Evolutionary conservation across 495 filamentous ascomycete genomes (phyloP).

Genomic region (Neurospora sp.): DNA sequence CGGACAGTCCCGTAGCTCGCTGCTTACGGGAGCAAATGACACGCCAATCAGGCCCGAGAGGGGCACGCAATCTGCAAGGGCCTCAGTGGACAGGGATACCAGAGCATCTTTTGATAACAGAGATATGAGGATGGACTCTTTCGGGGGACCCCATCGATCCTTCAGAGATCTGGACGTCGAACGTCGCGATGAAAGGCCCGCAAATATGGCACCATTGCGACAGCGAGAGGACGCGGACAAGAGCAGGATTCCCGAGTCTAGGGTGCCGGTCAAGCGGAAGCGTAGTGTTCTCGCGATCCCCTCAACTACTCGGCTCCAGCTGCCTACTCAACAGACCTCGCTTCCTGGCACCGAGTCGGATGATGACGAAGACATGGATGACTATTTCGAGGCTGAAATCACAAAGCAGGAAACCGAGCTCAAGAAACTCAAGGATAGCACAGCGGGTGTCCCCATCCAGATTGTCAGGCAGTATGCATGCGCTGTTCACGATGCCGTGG

Average conservation of each 20-base stretch:
- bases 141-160: slow-evolving; percentile 1
- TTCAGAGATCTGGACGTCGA: slow-evolving; percentile 1
- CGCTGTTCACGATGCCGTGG: slow-evolving; percentile 23
- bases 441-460: slow-evolving; percentile 11
- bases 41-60: slow-evolving; percentile 23
- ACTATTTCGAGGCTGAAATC: slow-evolving; percentile 39
- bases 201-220: background rate
- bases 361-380: slow-evolving; percentile 42
- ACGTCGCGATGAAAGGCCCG: background rate
- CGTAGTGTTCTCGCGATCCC: slow-evolving; percentile 10
- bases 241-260: background rate
- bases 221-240: background rate
- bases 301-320: slow-evolving; percentile 5
- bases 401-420: slow-evolving; percentile 32
- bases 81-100: slow-evolving; percentile 27
- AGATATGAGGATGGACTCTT: slow-evolving; percentile 15
- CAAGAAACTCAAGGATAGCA: slow-evolving; percentile 23
- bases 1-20: slow-evolving; percentile 21
- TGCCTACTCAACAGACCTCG: slow-evolving; percentile 21
- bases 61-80: slow-evolving; percentile 29
- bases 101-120: slow-evolving; percentile 7
- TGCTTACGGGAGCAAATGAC: slow-evolving; percentile 25
- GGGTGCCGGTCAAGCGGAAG: background rate
- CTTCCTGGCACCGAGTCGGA: slow-evolving; percentile 33
- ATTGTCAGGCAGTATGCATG: slow-evolving; percentile 22